These are phyloP conservation scores for Lachnellula arida DNA, from an alignment of 2,329 filamentous ascomycete species.

Conservation along the genomic window DNA sequence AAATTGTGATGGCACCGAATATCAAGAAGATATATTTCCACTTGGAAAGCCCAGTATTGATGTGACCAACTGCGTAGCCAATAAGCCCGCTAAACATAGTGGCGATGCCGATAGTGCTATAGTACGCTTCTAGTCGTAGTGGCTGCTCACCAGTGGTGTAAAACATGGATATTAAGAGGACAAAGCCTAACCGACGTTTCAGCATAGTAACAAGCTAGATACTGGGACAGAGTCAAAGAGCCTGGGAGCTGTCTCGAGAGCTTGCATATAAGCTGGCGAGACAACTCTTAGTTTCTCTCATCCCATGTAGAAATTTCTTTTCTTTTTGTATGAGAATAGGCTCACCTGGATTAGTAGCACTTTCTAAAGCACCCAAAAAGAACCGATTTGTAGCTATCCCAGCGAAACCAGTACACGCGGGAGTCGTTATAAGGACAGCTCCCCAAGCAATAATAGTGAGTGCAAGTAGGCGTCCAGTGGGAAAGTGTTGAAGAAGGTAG, in stretches of 20 bases:
- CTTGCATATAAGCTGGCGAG: no score
- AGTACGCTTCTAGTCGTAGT: conserved; percentile 35
- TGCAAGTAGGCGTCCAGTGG: conserved; percentile 15
- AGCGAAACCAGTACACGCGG: conserved; percentile 30
- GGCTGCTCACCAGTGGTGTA: conserved; percentile 37
- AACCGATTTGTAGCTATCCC: conserved; percentile 31
- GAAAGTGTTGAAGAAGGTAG: conserved; percentile 24
- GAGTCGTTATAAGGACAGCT: conserved; percentile 29
- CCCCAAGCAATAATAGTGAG: conserved; percentile 29
- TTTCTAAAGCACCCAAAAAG: conserved; percentile 32
- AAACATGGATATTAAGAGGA: conserved; percentile 37
- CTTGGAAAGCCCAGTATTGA: conserved; percentile 25
- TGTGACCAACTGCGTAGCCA: conserved; percentile 27
- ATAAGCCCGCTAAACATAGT: conserved; percentile 32
- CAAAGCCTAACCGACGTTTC: conserved; percentile 27
- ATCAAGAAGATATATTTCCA: conserved; percentile 36
- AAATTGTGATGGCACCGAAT: conserved; percentile 31
- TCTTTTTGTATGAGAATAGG: no score
- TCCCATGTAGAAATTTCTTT: no score
- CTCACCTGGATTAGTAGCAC: conserved; percentile 28
- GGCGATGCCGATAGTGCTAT: conserved; percentile 36
- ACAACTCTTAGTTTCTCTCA: no score
- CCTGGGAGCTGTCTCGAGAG: no score
- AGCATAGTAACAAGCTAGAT: no score
- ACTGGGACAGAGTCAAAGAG: no score